Percentiles rank a stretch among this genome's conserved stretches.
These are phyloP conservation scores for Arthonia radiata DNA, from an alignment of 495 filamentous ascomycete genomes.

Conservation along the genomic window DNA sequence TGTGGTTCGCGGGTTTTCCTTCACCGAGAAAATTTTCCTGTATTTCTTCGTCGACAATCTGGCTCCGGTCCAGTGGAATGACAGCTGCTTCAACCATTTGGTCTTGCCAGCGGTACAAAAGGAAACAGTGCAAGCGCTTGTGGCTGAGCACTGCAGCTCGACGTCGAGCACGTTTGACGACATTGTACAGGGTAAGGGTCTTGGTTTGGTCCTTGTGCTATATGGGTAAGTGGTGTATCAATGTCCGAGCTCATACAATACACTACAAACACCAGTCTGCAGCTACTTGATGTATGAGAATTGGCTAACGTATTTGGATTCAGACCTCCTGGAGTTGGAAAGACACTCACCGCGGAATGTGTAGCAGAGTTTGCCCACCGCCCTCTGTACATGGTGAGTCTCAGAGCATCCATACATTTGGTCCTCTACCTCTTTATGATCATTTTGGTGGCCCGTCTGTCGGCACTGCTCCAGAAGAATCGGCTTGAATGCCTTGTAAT, in stretches of 20 bases:
- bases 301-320: too few relatives aligned
- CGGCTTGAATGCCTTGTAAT: too few relatives aligned
- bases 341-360: constrained; percentile 29
- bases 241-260: constrained; percentile 17
- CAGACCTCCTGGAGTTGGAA: constrained; percentile 28
- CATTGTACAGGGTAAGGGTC: constrained; percentile 16
- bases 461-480: too few relatives aligned
- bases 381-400: constrained; percentile 27
- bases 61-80: constrained; percentile 23
- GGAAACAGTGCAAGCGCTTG: constrained; percentile 26
- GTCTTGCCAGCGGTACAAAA: constrained; percentile 27
- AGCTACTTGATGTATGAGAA: too few relatives aligned
- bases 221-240: constrained; percentile 20
- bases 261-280: too few relatives aligned
- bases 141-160: constrained; percentile 16
- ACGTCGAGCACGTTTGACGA: constrained; percentile 17
- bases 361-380: constrained; percentile 25
- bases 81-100: constrained; percentile 27
- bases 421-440: too few relatives aligned
- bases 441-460: too few relatives aligned
- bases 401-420: too few relatives aligned
- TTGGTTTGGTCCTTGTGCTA: constrained; percentile 22
- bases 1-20: constrained; percentile 7
- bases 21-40: constrained; percentile 5
- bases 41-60: constrained; percentile 13